Percentiles rank a stretch among this genome's conserved stretches.
Conservation (phyloP, 495 filamentous ascomycete species). For the Friedmanniomyces simplex region DNA sequence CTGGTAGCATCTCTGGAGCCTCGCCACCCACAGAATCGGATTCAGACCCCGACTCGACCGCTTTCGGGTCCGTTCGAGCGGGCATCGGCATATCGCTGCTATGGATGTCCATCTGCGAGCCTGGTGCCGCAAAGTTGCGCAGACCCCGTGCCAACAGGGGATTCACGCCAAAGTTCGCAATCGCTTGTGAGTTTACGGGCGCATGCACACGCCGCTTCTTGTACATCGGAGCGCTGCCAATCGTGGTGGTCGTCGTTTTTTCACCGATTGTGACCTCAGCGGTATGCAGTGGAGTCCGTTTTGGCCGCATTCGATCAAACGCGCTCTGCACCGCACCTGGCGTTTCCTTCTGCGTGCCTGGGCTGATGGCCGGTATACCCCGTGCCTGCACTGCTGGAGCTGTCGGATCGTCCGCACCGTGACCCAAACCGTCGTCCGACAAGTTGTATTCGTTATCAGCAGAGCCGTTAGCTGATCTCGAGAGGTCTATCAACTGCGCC, state of each 20-base stretch:
- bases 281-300: conserved; percentile 53
- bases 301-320: conserved; percentile 57
- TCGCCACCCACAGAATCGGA: conserved; percentile 19
- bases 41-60: conserved; percentile 9
- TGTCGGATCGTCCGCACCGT: not conserved
- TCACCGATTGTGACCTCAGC: conserved; percentile 87
- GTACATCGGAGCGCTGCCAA: conserved; percentile 39
- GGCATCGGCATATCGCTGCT: conserved; percentile 5
- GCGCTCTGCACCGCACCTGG: conserved; percentile 50
- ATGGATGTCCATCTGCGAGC: conserved; percentile 35
- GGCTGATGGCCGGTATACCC: conserved; percentile 10
- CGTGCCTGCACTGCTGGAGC: not conserved
- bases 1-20: not conserved
- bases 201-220: conserved; percentile 33
- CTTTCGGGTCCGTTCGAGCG: conserved; percentile 1
- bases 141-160: conserved; percentile 55
- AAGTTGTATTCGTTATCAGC: not conserved
- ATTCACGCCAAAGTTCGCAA: conserved; percentile 21
- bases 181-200: conserved; percentile 19
- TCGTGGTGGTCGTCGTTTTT: conserved; percentile 54
- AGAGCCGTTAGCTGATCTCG: not conserved
- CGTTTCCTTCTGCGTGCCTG: conserved; percentile 20
- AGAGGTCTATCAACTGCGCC: not conserved
- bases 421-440: not conserved
- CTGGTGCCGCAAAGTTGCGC: conserved; percentile 64